Evolutionary conservation across 2,329 filamentous ascomycete species (phyloP).

Genomic region (Pseudocercospora vitis): DNA sequence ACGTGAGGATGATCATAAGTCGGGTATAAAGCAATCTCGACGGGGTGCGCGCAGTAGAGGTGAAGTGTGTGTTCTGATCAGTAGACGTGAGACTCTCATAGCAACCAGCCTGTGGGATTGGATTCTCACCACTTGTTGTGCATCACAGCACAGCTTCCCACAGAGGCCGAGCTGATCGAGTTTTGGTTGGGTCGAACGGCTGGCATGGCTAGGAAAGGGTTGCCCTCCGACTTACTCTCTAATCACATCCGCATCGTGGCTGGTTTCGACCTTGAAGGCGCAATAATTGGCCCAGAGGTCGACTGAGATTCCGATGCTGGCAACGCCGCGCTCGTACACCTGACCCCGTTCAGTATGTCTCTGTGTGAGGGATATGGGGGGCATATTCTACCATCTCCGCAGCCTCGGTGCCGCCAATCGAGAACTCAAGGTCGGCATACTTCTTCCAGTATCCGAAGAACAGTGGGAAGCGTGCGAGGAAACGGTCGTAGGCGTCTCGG

Average conservation of each 20-base stretch:
- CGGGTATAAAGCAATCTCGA: constrained; percentile 19
- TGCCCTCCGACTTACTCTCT: constrained; percentile 91
- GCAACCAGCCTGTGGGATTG: constrained; percentile 28
- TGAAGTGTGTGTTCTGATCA: constrained; percentile 28
- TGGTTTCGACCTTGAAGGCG: constrained; percentile 95
- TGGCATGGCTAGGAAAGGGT: constrained; percentile 57
- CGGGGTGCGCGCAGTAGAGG: constrained; percentile 19
- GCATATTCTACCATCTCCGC: constrained; percentile 77
- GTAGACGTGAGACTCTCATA: constrained; percentile 35
- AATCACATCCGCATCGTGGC: constrained; percentile 89
- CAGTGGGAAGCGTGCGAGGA: constrained; percentile 90
- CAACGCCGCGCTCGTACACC: constrained; percentile 94
- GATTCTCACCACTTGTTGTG: constrained; percentile 33
- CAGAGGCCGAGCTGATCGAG: constrained; percentile 18
- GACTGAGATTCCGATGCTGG: constrained; percentile 88
- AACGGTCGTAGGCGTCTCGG: constrained; percentile 84
- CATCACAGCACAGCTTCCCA: constrained; percentile 18
- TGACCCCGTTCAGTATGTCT: constrained; percentile 42
- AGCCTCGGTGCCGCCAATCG: constrained; percentile 92
- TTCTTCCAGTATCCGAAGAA: constrained; percentile 99
- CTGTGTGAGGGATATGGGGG: constrained; percentile 4
- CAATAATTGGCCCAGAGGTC: constrained; percentile 98
- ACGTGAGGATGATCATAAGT: constrained; percentile 15
- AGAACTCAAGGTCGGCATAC: constrained; percentile 96
- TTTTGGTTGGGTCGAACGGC: constrained; percentile 21